Evolutionary conservation across 495 filamentous ascomycete species (phyloP), one percentile per base, ranked within the genome.

Genomic region (Chaetomidium leptoderma): DNA sequence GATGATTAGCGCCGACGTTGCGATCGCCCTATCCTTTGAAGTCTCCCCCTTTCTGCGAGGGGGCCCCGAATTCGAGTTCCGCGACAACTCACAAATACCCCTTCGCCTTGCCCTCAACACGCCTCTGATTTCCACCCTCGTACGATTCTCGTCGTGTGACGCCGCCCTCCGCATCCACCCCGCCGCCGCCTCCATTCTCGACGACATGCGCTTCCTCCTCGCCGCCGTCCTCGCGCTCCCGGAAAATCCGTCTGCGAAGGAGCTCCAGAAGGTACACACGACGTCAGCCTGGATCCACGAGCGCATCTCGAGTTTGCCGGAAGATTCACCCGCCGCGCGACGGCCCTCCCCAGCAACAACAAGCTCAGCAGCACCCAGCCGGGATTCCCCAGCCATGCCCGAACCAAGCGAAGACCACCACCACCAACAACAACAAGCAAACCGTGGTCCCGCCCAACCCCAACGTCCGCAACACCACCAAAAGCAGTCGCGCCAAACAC

Each of bases 141-240:
- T 59, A 16, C 21, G 35, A 9, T 74, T 74, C 55, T 43, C 66
- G 26, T 59, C 61, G 11, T 71, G 67, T 42, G 62, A 48, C 43
- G 63, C 65, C 21, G 67, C 68, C 4, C 61, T 73, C 19, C 56
- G 53, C 26, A 63, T 72, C 21, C 65, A 73, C 37, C 52, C 59
- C 3, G 60, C 62, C 42, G 66, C 65, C 3, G 69, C 72, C 21
- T 68, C 66, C 13, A 72, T 74, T 39, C 70, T 74, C 19, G 72
- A 74, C 60, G 72, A 74, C 51, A 70, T 74, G 61, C 66, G 72
- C 19, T 69, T 69, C 44, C 61, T 73, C 26, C 59, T 72, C 35
- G 32, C 47, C 17, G 54, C 66, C 0, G 71, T 73, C 10, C 64
- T 67, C 13, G 49, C 61, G 16, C 66, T 73, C 6, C 71, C 71